Evolutionary conservation across 2,329 filamentous ascomycete species (phyloP), one percentile per base, ranked within the genome.

Genomic region (Fusarium goolgardi): DNA sequence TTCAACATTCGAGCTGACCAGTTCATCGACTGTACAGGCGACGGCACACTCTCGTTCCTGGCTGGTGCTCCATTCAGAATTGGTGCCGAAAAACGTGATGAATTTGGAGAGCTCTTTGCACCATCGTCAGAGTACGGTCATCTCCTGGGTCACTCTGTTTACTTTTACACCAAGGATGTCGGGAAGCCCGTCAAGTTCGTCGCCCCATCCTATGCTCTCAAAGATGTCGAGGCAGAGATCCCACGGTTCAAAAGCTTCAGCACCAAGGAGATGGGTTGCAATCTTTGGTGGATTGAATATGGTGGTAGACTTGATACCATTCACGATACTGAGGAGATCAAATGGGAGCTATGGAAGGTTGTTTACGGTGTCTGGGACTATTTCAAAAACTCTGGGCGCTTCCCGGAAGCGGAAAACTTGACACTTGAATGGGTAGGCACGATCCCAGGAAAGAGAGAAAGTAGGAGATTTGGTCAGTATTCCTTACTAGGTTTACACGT

Each of bases 251-350:
- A 63, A 25, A 63, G 60, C 4, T 63, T 63, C 1, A 63, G 60
- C 4, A 63, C 60, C 0, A 63, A 63, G 2, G 60, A 63, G 3
- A 63, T 63, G 59, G 60, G 60, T 0, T 63, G 58, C 0, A 63
- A 63, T 8, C 60, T 63, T 4, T 63, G 60, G 59, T 63, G 60
- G 60, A 63, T 63, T 9, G 60, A 63, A 20, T 63, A 63, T 11
- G 60, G 58, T 2, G 60, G 60, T 1, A 57, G 60, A 29, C 60
- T 63, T 35, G 60, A 63, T 29, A 63, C 60, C 1, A 63, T 63
- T 0, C 60, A 63, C 3, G 60, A 63, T 11, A 63, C 60, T 0
- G 60, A 63, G 20, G 25, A 63, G 25, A 63, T 63, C 2, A 63
- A 63, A 7, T 63, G 59, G 60, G 60, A 63, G 18, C 27, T 63